Percentiles rank a stretch among this genome's conserved stretches.
Conservation (phyloP, 1,284 basidiomycete species). For the Mycena citricolor region DNA sequence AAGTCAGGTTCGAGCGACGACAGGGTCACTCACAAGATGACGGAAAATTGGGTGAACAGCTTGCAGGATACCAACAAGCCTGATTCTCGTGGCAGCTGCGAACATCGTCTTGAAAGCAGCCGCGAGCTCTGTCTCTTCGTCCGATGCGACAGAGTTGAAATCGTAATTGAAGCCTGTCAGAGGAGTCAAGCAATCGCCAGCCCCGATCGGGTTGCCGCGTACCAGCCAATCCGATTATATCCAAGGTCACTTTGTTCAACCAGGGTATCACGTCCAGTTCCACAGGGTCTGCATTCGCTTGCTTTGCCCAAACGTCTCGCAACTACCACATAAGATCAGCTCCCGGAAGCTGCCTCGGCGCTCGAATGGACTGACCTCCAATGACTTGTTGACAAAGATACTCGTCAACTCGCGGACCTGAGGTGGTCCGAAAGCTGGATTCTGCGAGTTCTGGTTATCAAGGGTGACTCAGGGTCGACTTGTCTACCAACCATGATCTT, state of each 20-base stretch:
- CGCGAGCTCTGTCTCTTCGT: slow-evolving; percentile 39
- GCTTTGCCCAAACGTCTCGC: slow-evolving; percentile 27
- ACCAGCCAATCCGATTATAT: slow-evolving; percentile 53
- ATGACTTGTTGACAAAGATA: slow-evolving; percentile 35
- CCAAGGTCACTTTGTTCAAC: slow-evolving; percentile 46
- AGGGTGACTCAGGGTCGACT: no score
- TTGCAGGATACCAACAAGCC: slow-evolving; percentile 11
- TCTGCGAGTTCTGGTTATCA: slow-evolving; percentile 11
- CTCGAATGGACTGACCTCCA: slow-evolving; percentile 24
- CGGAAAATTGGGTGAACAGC: slow-evolving; percentile 27
- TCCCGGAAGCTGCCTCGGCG: no score
- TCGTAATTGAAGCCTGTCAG: slow-evolving; percentile 49
- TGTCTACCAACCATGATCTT: slow-evolving; percentile 28
- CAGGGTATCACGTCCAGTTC: slow-evolving; percentile 41
- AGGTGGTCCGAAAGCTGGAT: slow-evolving; percentile 36
- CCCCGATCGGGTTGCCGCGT: background rate
- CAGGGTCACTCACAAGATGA: slow-evolving; percentile 12
- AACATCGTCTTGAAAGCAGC: slow-evolving; percentile 36
- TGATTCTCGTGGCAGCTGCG: background rate
- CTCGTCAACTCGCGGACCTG: slow-evolving; percentile 35
- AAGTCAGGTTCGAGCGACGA: background rate
- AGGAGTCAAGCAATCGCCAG: background rate
- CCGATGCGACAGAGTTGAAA: slow-evolving; percentile 39
- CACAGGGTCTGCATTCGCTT: slow-evolving; percentile 12
- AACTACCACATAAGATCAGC: slow-evolving; percentile 23